These are phyloP conservation scores for Stephania cephalantha DNA, from an alignment of 164 flowering plant genomes.

Conservation along the genomic window DNA sequence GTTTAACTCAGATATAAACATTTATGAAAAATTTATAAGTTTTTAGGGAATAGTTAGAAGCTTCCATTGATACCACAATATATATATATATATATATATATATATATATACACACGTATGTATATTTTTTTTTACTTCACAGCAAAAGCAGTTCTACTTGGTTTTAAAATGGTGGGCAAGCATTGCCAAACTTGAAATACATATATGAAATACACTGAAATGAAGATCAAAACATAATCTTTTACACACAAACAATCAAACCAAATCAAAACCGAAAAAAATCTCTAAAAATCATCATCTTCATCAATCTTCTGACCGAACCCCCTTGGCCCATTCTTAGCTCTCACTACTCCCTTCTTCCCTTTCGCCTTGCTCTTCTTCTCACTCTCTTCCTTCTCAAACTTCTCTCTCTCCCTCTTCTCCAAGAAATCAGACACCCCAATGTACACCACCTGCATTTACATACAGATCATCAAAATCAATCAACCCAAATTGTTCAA, in stretches of 20 bases:
- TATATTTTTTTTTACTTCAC: too few species aligned
- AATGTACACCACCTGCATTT: conserved; percentile 58
- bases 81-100: too few species aligned
- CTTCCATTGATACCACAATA: too few species aligned
- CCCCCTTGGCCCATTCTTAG: conserved; percentile 65
- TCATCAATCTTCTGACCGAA: conserved; percentile 67
- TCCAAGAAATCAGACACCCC: conserved; percentile 72
- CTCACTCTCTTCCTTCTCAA: conserved; percentile 64
- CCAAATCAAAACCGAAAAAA: not conserved
- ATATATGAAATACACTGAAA: not conserved
- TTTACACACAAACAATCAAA: conserved; percentile 2
- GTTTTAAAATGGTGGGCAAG: too few species aligned
- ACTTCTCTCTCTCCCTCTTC: conserved; percentile 74
- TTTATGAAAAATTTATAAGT: too few species aligned
- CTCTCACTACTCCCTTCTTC: conserved; percentile 35
- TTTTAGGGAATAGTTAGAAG: too few species aligned
- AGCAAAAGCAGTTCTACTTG: not conserved
- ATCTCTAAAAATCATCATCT: conserved; percentile 31
- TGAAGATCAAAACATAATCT: not conserved
- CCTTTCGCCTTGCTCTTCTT: conserved; percentile 43
- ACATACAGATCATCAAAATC: not conserved
- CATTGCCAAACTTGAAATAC: too few species aligned
- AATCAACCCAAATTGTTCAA: not conserved
- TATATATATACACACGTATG: too few species aligned
- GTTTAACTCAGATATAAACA: too few species aligned